Base-by-base conservation (phyloP, 306 rosid genomes). In the Rubus parviflorus region DNA sequence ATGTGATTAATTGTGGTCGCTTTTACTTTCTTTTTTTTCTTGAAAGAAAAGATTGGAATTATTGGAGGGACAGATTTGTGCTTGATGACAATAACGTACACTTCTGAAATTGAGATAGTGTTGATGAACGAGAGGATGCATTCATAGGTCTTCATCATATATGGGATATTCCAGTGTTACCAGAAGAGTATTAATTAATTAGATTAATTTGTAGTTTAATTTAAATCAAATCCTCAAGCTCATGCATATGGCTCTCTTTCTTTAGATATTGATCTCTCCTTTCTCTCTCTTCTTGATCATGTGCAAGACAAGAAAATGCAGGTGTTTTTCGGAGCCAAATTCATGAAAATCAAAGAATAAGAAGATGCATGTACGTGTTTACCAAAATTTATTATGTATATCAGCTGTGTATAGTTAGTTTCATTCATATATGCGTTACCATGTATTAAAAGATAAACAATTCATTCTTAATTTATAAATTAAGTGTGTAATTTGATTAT, bases 11-110 rank as follows among this genome's bases (percentile, higher is more conserved):
- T 9, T 67, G 30, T 38, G 14, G 8, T 12, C 12, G 38, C 48
- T 73, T 40, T 25, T 3, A 14, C 53, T 23, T 73, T 13, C 8
- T 20, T 53, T 72, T 9, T 40, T 40, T 52, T 37, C 9, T 63
- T 45, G 20, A 47, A 49, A 37, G 47, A 64, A 35, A 13, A 30
- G 10, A 62, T 1, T 6, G 45, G 20, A 62, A 35, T 35, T 35
- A 35, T 62, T 62, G 45, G 68, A 35, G n/a, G 16, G 56, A 42
- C 43, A 38, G 35, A 25, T 68, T 77, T 68, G 23, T 19, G 75
- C 13, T 19, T 47, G 58, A 42, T 54, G 56, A 63, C 70, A 61
- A 61, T 63, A 23, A 46, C 61, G 17, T 43, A 45, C 48, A 2
- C 57, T 35, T 74, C 11, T 62, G 16, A 46, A 46, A 43, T 30